Conservation (phyloP, 2,329 filamentous ascomycete species). For the Xylaria multiplex region DNA sequence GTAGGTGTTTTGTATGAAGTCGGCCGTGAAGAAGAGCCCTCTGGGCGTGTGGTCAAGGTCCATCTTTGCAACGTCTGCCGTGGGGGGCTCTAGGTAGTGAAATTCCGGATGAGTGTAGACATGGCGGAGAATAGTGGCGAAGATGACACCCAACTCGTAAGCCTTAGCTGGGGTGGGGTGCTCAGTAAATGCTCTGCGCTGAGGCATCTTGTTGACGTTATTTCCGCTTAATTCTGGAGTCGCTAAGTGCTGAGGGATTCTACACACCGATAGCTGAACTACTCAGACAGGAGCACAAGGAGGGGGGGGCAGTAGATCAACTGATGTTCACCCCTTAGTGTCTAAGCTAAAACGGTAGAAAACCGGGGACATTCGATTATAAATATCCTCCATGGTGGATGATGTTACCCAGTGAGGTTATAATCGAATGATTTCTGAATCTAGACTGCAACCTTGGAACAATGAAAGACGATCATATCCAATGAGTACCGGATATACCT, state of each 20-base stretch:
- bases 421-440: too few relatives aligned
- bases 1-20: constrained; percentile 48
- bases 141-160: constrained; percentile 40
- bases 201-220: constrained; percentile 16
- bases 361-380: not conserved
- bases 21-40: constrained; percentile 43
- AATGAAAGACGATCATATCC: too few relatives aligned
- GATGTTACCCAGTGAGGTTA: too few relatives aligned
- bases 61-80: constrained; percentile 38
- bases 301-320: not conserved
- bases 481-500: too few relatives aligned
- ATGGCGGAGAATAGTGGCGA: constrained; percentile 44
- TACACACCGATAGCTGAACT: not conserved
- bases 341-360: not conserved
- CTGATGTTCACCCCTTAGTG: not conserved
- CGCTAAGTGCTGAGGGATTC: not conserved
- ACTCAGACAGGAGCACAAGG: not conserved
- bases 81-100: constrained; percentile 43
- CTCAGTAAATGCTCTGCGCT: not conserved
- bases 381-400: too few relatives aligned
- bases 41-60: constrained; percentile 38
- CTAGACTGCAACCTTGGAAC: too few relatives aligned
- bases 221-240: not conserved
- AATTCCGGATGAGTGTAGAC: constrained; percentile 44
- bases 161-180: constrained; percentile 41